Evolutionary conservation across 495 filamentous ascomycete species (phyloP), one percentile per base, ranked within the genome.

Genomic region (Aspergillus incahuasiensis): DNA sequence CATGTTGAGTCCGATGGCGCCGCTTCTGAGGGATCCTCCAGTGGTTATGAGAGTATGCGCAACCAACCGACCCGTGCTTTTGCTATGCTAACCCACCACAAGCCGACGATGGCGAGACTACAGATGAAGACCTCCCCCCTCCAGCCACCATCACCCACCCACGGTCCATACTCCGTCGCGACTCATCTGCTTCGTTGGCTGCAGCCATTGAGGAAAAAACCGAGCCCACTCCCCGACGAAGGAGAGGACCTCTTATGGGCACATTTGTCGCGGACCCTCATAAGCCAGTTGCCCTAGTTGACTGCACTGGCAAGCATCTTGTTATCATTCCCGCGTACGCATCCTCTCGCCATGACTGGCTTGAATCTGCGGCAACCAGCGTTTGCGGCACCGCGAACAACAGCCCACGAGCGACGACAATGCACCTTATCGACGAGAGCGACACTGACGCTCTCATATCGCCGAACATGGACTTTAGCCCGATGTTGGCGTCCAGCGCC

Each of bases 21-120:
- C 35, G 75, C 75, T n/a, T 81, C 79, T 40, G 75, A 74, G 46
- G 81, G 74, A 70, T 61, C 77, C 51, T 84, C 83, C 22, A 90
- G 89, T 70, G 89, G 87, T 53, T 92, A 91, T 70, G 88, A 91
- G 72, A 85, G 89, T 92, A 72, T 67, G 69, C 58, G 63, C 58
- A 60, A 48, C 59, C 56, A 42, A 45, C 9, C 20, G 7, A 38
- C 16, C 35, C 35, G 24, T 50, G 13, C 5, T 16, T 13, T 35
- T 52, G 54, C 19, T 39, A 60, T 81, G 71, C 87, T 90, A 81
- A 90, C 67, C 41, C 50, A 39, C 50, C 61, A 62, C 28, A 72
- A 92, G 88, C 86, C 67, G 89, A 92, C 61, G 73, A 82, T 72
- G 88, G 89, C 51, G 89, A 91, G 59, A 92, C 89, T 35, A 92